These are phyloP conservation scores for Erodium moschatum DNA, from an alignment of 441 rosid genomes.

Conservation along the genomic window DNA sequence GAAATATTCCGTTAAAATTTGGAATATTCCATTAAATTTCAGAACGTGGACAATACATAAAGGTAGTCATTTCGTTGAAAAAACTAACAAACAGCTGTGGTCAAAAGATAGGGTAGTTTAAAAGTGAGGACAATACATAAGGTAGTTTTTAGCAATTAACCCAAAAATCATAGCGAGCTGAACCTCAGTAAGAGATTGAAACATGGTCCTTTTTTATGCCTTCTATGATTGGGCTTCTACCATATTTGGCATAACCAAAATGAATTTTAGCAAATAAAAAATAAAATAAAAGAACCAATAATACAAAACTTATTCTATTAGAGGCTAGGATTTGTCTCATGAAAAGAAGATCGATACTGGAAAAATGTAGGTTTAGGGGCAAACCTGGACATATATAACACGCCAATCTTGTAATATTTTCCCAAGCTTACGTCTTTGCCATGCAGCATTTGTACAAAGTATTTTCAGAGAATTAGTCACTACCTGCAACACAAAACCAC, in stretches of 20 bases:
- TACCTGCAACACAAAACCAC: constrained; percentile 49
- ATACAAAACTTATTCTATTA: background rate
- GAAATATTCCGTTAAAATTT: no score
- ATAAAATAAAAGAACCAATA: background rate
- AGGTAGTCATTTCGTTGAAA: no score
- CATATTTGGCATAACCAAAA: background rate
- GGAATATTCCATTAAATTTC: no score
- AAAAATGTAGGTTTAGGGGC: constrained; percentile 16
- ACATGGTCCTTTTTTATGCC: background rate
- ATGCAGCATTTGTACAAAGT: constrained; percentile 83
- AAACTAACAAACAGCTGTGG: no score
- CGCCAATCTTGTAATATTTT: constrained; percentile 95
- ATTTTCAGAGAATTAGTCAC: constrained; percentile 80
- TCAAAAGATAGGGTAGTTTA: no score
- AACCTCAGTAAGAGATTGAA: background rate
- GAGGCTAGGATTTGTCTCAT: no score
- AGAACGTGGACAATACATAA: no score
- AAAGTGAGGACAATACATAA: no score
- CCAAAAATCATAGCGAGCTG: background rate
- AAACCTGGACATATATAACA: constrained; percentile 65
- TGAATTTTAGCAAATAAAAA: background rate
- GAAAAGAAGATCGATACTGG: no score
- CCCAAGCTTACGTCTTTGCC: constrained; percentile 99
- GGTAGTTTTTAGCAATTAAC: no score
- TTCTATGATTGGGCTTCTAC: background rate